phyloP scores from a whole-genome alignment of 2,329 filamentous ascomycete species.

The Didymella keratinophila region DNA sequence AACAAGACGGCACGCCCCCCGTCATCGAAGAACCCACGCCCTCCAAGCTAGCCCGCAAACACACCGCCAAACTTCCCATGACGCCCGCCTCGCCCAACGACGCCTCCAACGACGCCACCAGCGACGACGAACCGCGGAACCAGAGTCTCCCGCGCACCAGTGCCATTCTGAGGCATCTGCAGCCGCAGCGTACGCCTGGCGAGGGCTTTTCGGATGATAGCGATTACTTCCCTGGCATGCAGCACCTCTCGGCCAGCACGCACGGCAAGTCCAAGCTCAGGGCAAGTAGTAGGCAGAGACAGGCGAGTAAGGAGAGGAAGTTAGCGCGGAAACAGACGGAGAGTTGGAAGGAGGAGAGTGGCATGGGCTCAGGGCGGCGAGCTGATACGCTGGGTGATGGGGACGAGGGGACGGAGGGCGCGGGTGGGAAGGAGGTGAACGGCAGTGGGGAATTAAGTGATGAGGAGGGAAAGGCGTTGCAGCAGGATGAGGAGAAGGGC shows the following conservation, averaged over 20 bases:
- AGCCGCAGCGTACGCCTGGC: constrained; percentile 34
- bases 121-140: constrained; percentile 33
- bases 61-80: constrained; percentile 43
- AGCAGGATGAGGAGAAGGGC: not conserved
- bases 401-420: constrained; percentile 18
- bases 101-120: constrained; percentile 43
- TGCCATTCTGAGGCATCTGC: constrained; percentile 44
- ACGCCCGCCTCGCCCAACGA: constrained; percentile 47
- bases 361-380: constrained; percentile 55
- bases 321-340: constrained; percentile 44
- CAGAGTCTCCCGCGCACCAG: constrained; percentile 36
- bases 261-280: constrained; percentile 31
- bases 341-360: constrained; percentile 57
- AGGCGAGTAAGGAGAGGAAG: constrained; percentile 48
- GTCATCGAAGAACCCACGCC: constrained; percentile 42
- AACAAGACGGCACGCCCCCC: constrained; percentile 36
- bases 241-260: constrained; percentile 32
- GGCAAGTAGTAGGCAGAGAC: constrained; percentile 39
- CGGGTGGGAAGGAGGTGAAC: not conserved
- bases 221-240: constrained; percentile 53
- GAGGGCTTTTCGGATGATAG: constrained; percentile 55
- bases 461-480: constrained; percentile 21
- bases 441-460: constrained; percentile 27
- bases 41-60: constrained; percentile 40
- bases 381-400: constrained; percentile 58